Conservation (phyloP, 2,329 filamentous ascomycete genomes). For the Neurospora sp. region DNA sequence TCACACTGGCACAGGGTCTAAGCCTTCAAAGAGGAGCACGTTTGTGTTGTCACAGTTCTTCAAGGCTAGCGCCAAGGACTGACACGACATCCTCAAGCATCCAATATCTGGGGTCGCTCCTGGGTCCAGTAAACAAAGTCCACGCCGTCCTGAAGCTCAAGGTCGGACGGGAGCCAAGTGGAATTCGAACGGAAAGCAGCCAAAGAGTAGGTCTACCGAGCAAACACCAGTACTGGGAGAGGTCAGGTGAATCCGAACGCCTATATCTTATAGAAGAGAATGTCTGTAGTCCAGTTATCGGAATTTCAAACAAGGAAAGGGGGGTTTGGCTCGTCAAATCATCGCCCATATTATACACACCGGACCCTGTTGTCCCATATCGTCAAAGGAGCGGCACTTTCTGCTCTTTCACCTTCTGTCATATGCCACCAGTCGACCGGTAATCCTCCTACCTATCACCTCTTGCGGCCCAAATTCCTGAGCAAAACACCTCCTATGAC, state of each 20-base stretch:
- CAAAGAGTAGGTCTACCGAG: neutral
- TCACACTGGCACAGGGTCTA: neutral
- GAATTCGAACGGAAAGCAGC: neutral
- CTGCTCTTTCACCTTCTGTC: neutral
- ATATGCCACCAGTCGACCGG: neutral
- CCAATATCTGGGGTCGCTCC: neutral
- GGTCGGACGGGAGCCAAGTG: neutral
- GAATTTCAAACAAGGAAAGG: neutral
- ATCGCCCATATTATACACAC: neutral
- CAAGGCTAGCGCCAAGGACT: neutral
- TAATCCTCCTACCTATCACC: constrained; percentile 24
- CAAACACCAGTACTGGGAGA: neutral
- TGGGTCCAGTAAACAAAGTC: neutral
- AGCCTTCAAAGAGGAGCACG: neutral
- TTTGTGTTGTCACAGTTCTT: neutral
- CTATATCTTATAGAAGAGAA: neutral
- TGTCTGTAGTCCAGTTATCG: neutral
- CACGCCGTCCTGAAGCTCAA: neutral
- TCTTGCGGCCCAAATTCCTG: constrained; percentile 58
- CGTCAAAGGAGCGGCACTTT: neutral
- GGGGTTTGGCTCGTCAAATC: neutral
- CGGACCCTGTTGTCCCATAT: neutral
- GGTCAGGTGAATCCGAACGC: neutral
- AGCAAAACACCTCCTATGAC: constrained; percentile 82
- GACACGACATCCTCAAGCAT: neutral